These are phyloP conservation scores for Rhizodiscina lignyota DNA, from an alignment of 495 filamentous ascomycete species.

Conservation along the genomic window DNA sequence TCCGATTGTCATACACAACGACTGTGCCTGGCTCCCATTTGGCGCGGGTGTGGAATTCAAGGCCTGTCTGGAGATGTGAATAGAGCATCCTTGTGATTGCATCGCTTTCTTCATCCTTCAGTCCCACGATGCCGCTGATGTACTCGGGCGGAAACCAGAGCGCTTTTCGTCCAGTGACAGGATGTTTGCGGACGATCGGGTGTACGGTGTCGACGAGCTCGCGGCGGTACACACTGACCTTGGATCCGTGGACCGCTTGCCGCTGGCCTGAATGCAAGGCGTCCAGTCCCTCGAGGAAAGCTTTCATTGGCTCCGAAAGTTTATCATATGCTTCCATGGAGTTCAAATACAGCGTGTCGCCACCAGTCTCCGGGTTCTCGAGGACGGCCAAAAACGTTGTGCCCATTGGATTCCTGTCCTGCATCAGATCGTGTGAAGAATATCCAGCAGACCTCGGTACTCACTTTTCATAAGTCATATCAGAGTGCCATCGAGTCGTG, in stretches of 20 bases:
- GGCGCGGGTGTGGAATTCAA: not conserved
- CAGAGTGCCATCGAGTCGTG: slow-evolving; percentile 1
- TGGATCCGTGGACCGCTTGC: not conserved
- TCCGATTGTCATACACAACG: slow-evolving; percentile 3
- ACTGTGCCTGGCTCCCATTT: slow-evolving; percentile 4
- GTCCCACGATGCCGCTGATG: slow-evolving; percentile 1
- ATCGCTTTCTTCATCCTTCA: slow-evolving; percentile 3
- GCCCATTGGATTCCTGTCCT: not conserved
- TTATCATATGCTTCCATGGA: slow-evolving; percentile 1
- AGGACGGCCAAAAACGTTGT: not conserved
- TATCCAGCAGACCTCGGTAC: no score
- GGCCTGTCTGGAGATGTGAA: not conserved
- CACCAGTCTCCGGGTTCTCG: slow-evolving; percentile 1
- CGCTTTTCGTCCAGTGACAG: slow-evolving; percentile 1
- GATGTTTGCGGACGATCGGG: slow-evolving; percentile 2
- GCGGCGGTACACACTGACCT: not conserved
- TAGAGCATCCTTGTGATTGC: slow-evolving; percentile 1
- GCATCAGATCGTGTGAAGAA: no score
- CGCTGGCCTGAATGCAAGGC: not conserved
- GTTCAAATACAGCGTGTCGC: slow-evolving; percentile 1
- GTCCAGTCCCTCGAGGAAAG: not conserved
- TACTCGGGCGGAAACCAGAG: not conserved
- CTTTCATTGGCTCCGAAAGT: not conserved
- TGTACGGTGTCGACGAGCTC: slow-evolving; percentile 1
- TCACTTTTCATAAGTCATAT: slow-evolving; percentile 2